Evolutionary conservation across 139 green algal species (phyloP).

Genomic region (Mychonastes homosphaera): DNA sequence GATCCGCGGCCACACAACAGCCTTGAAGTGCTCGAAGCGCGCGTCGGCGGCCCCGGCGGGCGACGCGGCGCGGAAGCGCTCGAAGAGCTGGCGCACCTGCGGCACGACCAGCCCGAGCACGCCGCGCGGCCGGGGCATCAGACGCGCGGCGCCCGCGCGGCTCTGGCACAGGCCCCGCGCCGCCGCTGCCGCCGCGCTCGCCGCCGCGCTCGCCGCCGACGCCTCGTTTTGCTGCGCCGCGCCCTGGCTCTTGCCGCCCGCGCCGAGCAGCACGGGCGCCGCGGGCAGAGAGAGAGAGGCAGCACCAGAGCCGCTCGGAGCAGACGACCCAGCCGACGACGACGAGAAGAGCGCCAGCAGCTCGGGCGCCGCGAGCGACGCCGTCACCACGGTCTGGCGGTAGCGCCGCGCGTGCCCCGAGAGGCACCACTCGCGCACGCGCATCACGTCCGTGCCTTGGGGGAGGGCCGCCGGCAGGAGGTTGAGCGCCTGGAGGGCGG

Average conservation of each 20-base stretch:
- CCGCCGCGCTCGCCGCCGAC: too few species aligned
- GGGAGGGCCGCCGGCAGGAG: constrained; percentile 62
- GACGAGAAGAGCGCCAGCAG: constrained; percentile 59
- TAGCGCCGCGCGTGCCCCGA: constrained; percentile 1
- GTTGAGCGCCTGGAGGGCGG: constrained; percentile 73
- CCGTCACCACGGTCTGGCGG: constrained; percentile 81
- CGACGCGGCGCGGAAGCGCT: constrained; percentile 47
- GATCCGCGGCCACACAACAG: constrained; percentile 62
- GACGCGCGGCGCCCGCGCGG: constrained; percentile 35
- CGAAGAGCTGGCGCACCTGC: constrained; percentile 75
- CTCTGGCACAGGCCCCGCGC: constrained; percentile 40
- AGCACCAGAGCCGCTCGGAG: too few species aligned
- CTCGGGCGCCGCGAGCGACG: constrained; percentile 57
- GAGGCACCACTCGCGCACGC: constrained; percentile 54
- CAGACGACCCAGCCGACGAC: too few species aligned
- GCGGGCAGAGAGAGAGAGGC: too few species aligned
- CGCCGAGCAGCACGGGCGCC: too few species aligned
- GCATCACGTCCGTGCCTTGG: constrained; percentile 89
- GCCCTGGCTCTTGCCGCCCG: too few species aligned
- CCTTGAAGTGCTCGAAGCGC: constrained; percentile 78
- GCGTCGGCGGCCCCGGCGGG: constrained; percentile 42
- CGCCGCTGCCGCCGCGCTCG: too few species aligned
- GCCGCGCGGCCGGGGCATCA: constrained; percentile 36
- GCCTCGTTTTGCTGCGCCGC: too few species aligned
- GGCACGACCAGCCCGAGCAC: constrained; percentile 65